Evolutionary conservation across 192 early-diverging fungal species (phyloP), one percentile per base, ranked within the genome.

Genomic region (Phycomyces nitens): DNA sequence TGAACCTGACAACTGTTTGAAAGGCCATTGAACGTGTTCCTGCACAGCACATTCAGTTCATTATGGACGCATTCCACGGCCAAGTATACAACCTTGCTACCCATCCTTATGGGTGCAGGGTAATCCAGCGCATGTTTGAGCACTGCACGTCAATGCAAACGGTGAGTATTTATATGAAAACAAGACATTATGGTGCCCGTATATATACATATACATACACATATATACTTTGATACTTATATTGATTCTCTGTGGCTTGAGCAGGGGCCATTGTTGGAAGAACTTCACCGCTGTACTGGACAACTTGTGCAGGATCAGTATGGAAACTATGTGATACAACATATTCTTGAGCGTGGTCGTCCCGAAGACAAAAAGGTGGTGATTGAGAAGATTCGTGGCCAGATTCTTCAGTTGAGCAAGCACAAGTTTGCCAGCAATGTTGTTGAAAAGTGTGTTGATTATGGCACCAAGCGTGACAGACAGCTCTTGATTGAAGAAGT

Each of bases 391-490:
- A 90, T 99, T 42, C 86, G 88, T 21, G 97, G 97, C 1, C 89
- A 97, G 51, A 92, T 98, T 7, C 76, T 99, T 59, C 82, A 87
- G 57, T 81, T 99, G 78, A 91, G 89, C 78, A 97, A 97, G 71
- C 97, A 99, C 83, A 99, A 99, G 82, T 99, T 99, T 88, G 97
- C 97, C 4, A 92, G 89, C 24, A 99, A 99, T 65, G 97, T 99
- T 14, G 93, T 99, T 8, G 97, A 99, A 64, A 98, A 98, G 70
- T 99, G 97, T 77, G 94, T 99, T 27, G 91, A 92, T 47, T 93
- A 89, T 72, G 94, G 95, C 44, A 92, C 85, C 67, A 86, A 89
- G 54, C 75, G 73, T 39, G 95, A 99, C 75, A 89, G 95, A 23
- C 86, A 91, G 69, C 65, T 81, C 38, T 74, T 99, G 44, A 97